Conservation (phyloP, 2,329 filamentous ascomycete genomes). For the Epichloe amarillans region DNA sequence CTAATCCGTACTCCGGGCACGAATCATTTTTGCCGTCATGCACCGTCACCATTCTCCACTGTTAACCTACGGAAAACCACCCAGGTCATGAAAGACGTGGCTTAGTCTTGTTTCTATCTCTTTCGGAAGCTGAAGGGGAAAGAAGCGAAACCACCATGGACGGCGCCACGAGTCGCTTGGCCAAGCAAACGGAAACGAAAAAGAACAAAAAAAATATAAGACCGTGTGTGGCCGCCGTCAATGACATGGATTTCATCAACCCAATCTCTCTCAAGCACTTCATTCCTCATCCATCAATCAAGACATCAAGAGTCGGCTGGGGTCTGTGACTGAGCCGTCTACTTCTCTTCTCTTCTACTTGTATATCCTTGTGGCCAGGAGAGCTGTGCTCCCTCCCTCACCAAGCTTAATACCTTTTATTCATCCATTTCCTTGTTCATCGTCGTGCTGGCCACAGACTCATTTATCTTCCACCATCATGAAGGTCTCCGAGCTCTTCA, state of each 20-base stretch:
- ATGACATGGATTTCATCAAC: too few relatives aligned
- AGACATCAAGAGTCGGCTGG: not conserved
- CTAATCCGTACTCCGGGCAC: not conserved
- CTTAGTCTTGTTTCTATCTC: too few relatives aligned
- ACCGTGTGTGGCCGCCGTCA: too few relatives aligned
- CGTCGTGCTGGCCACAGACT: too few relatives aligned
- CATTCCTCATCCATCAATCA: not conserved
- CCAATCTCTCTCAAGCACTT: not conserved
- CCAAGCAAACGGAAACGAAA: too few relatives aligned
- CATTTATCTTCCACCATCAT: not conserved
- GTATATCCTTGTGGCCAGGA: not conserved
- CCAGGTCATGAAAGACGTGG: too few relatives aligned
- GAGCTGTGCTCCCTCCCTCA: not conserved
- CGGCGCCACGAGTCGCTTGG: too few relatives aligned
- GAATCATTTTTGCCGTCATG: not conserved
- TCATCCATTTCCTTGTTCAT: not conserved
- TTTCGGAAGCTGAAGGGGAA: too few relatives aligned
- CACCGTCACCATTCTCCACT: not conserved
- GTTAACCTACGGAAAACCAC: not conserved
- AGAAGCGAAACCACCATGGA: too few relatives aligned
- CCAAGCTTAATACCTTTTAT: not conserved
- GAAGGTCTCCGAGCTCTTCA: constrained; percentile 3
- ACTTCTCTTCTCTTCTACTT: not conserved
- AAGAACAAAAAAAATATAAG: too few relatives aligned
- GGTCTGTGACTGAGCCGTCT: not conserved